Conservation (phyloP, 805 yeast species). For the Monosporozyma unispora region DNA sequence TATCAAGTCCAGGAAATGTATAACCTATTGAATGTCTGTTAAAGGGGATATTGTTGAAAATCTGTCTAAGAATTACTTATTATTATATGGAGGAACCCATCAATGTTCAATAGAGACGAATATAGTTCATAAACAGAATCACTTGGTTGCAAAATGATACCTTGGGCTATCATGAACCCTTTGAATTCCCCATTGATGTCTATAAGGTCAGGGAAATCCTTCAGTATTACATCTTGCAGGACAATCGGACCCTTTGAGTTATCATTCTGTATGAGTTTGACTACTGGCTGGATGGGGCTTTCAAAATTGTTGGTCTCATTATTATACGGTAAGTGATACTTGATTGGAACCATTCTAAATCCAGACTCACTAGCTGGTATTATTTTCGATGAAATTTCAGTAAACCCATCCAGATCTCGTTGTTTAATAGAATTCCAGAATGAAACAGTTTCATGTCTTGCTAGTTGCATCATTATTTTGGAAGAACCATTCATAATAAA, state of each 20-base stretch:
- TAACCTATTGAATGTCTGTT: not conserved
- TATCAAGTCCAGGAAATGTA: not conserved
- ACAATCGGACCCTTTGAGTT: conserved; percentile 13
- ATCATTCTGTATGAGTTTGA: conserved; percentile 6
- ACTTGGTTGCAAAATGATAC: conserved; percentile 40
- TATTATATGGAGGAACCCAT: conserved; percentile 53
- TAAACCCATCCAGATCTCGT: conserved; percentile 17
- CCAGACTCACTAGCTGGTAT: conserved; percentile 5
- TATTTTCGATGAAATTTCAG: conserved; percentile 16
- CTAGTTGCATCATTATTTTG: conserved; percentile 67
- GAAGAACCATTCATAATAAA: conserved; percentile 70
- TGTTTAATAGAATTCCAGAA: conserved; percentile 47
- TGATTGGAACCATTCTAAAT: conserved; percentile 13
- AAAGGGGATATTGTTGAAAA: not conserved
- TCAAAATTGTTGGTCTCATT: conserved; percentile 25
- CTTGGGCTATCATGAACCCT: conserved; percentile 41
- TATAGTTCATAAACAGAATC: conserved; percentile 41
- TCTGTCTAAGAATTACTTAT: not conserved
- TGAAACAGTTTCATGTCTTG: conserved; percentile 47
- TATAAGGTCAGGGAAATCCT: conserved; percentile 39
- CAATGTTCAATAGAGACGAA: conserved; percentile 40
- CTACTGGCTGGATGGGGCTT: conserved; percentile 25
- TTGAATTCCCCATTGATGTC: conserved; percentile 31
- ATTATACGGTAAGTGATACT: conserved; percentile 11
- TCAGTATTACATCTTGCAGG: conserved; percentile 35